Conservation (phyloP, 805 yeast species). For the Starmerella riodocensis region DNA sequence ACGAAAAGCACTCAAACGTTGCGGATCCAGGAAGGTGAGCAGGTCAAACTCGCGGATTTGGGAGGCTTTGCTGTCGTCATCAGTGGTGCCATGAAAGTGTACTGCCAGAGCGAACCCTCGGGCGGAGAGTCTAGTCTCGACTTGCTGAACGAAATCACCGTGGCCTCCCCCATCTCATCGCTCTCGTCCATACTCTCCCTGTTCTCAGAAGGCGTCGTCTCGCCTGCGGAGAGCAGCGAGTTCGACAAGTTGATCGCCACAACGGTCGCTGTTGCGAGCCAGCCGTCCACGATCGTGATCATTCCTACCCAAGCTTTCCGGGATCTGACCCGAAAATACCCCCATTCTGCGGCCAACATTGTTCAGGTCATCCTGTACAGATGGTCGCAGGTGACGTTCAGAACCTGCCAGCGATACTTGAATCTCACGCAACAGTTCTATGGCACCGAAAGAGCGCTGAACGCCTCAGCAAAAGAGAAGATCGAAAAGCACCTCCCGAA, state of each 20-base stretch:
- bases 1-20: slow-evolving; percentile 87
- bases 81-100: slow-evolving; percentile 73
- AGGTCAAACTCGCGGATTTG: slow-evolving; percentile 55
- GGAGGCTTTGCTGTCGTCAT: slow-evolving; percentile 85
- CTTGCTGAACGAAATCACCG: slow-evolving; percentile 61
- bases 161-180: slow-evolving; percentile 78
- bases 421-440: slow-evolving; percentile 74
- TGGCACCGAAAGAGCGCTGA: slow-evolving; percentile 58
- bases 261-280: slow-evolving; percentile 61
- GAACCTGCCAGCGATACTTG: slow-evolving; percentile 74
- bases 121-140: slow-evolving; percentile 48
- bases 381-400: slow-evolving; percentile 79
- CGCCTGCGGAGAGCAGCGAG: slow-evolving; percentile 13
- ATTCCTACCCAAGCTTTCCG: slow-evolving; percentile 78
- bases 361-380: slow-evolving; percentile 84
- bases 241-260: slow-evolving; percentile 23
- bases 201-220: slow-evolving; percentile 39
- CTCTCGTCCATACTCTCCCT: slow-evolving; percentile 65
- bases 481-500: slow-evolving; percentile 17
- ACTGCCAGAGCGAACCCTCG: slow-evolving; percentile 17
- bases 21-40: slow-evolving; percentile 63
- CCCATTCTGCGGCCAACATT: slow-evolving; percentile 83
- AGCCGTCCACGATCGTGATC: slow-evolving; percentile 74
- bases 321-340: slow-evolving; percentile 57
- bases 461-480: slow-evolving; percentile 23